Percentiles rank a stretch among this genome's conserved stretches.
These are phyloP conservation scores for Leccinum aurantiacum DNA, from an alignment of 768 basidiomycete genomes.

Conservation along the genomic window DNA sequence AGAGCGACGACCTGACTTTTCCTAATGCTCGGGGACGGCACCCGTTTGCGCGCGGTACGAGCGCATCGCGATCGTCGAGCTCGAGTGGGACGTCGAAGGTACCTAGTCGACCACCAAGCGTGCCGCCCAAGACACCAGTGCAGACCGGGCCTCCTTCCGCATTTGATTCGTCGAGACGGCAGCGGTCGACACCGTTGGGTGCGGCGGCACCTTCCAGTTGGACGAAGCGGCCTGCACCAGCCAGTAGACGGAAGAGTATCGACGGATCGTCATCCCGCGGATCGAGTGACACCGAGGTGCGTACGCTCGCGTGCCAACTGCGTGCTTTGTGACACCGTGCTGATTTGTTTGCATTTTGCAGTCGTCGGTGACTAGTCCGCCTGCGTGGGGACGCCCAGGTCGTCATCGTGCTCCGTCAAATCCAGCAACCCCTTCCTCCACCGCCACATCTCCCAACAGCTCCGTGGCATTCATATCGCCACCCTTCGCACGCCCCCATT, in stretches of 20 bases:
- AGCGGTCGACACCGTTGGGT: slow-evolving; percentile 65
- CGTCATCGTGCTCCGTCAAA: slow-evolving; percentile 72
- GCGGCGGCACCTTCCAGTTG: slow-evolving; percentile 72
- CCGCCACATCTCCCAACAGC: slow-evolving; percentile 41
- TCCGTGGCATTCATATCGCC: slow-evolving; percentile 43
- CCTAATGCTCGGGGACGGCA: slow-evolving; percentile 42
- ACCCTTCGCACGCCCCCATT: slow-evolving; percentile 59
- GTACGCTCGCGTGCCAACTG: slow-evolving; percentile 17
- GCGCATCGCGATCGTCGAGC: slow-evolving; percentile 56
- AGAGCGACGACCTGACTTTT: slow-evolving; percentile 35
- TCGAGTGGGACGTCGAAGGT: slow-evolving; percentile 46
- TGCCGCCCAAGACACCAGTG: slow-evolving; percentile 53
- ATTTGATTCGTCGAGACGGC: slow-evolving; percentile 68
- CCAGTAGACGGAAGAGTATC: slow-evolving; percentile 68
- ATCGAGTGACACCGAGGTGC: slow-evolving; percentile 73
- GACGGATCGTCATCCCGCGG: slow-evolving; percentile 50
- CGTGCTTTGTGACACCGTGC: slow-evolving; percentile 3
- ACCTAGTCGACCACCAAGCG: slow-evolving; percentile 53
- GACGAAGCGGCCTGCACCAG: slow-evolving; percentile 66
- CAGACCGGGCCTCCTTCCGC: slow-evolving; percentile 48
- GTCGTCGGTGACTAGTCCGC: slow-evolving; percentile 41
- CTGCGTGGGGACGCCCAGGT: slow-evolving; percentile 44
- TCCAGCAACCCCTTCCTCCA: slow-evolving; percentile 45
- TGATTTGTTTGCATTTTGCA: slow-evolving; percentile 16
- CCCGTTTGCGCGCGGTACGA: slow-evolving; percentile 22